phyloP scores from a whole-genome alignment of 306 rosid species.

The Castanea mollissima region DNA sequence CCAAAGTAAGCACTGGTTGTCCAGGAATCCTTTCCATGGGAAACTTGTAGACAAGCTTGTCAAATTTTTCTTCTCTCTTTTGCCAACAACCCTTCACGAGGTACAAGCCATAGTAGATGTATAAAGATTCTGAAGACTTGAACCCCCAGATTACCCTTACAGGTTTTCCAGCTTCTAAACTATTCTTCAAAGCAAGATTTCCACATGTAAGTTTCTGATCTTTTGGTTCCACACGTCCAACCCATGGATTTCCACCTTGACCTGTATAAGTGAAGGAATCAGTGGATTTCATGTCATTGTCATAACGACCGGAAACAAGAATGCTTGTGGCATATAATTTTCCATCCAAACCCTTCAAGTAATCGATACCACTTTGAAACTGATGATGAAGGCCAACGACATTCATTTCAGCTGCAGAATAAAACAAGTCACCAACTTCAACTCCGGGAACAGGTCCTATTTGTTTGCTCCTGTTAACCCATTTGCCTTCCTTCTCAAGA shows the following conservation, averaged over 20 bases:
- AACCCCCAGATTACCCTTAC: constrained; percentile 37
- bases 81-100: constrained; percentile 8
- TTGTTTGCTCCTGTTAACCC: constrained; percentile 14
- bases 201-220: constrained; percentile 41
- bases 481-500: not conserved
- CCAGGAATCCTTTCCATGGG: constrained; percentile 3
- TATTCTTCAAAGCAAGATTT: constrained; percentile 45
- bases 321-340: constrained; percentile 38
- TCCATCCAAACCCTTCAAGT: not conserved
- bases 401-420: constrained; percentile 27
- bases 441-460: constrained; percentile 35
- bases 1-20: constrained; percentile 15
- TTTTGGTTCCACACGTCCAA: not conserved
- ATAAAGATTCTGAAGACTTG: not conserved
- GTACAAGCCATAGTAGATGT: constrained; percentile 41
- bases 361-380: constrained; percentile 35
- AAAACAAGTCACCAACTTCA: constrained; percentile 43
- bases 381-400: constrained; percentile 45
- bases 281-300: constrained; percentile 4
- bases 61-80: constrained; percentile 34
- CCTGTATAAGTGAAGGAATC: constrained; percentile 33
- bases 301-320: constrained; percentile 29
- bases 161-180: constrained; percentile 21
- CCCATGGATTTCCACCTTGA: constrained; percentile 38
- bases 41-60: constrained; percentile 38